phyloP scores from a whole-genome alignment of 192 early-diverging fungal genomes.

The Phycomyces blakesleeanus region DNA sequence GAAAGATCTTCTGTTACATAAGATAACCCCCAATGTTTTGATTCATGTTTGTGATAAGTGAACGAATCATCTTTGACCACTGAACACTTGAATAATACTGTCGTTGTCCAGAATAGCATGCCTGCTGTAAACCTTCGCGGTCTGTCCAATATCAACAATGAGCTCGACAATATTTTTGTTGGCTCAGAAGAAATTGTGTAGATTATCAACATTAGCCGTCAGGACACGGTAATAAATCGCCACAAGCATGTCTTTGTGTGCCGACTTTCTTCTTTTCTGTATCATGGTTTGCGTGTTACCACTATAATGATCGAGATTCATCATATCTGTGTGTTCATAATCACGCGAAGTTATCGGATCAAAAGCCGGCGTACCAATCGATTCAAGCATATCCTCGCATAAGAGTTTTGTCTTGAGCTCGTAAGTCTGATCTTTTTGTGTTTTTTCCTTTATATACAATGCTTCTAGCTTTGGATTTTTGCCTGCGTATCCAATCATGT shows the following conservation, averaged over 20 bases:
- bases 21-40: no score
- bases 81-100: not conserved
- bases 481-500: no score
- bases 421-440: no score
- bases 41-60: no score
- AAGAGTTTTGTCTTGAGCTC: no score
- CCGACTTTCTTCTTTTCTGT: not conserved
- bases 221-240: not conserved
- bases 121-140: not conserved
- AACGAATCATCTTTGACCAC: not conserved
- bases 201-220: not conserved
- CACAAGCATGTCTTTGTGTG: not conserved
- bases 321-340: not conserved
- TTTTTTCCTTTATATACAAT: no score
- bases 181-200: not conserved
- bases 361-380: no score
- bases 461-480: no score
- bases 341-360: not conserved
- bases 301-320: not conserved
- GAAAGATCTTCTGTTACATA: no score
- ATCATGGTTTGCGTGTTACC: not conserved
- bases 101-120: not conserved
- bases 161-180: not conserved
- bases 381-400: no score
- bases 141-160: not conserved